Conservation (phyloP, 176 grass and related monocot genomes). For the Juncus inflexus region DNA sequence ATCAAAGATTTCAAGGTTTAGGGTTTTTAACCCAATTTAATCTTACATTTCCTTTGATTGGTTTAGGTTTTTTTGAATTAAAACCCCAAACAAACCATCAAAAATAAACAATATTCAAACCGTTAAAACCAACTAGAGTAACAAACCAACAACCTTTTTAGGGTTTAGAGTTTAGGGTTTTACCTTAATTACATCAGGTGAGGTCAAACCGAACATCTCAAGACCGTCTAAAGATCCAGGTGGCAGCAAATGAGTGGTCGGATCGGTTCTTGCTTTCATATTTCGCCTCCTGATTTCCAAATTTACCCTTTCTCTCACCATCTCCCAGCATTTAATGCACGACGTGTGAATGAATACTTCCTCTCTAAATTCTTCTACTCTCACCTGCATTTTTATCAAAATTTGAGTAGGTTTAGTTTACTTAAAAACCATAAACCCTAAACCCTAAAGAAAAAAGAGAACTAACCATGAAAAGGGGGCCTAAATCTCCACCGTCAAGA, state of each 20-base stretch:
- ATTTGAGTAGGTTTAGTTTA: constrained; percentile 24
- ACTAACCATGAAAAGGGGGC: constrained; percentile 80
- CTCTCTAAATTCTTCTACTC: constrained; percentile 60
- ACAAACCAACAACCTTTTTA: neutral
- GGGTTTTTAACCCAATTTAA: neutral
- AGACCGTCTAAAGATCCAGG: constrained; percentile 81
- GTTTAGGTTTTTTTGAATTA: neutral
- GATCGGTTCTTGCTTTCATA: constrained; percentile 50
- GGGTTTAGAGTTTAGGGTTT: neutral
- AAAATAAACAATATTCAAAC: neutral
- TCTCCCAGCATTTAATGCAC: constrained; percentile 76
- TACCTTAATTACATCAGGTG: constrained; percentile 60
- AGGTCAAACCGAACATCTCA: constrained; percentile 86
- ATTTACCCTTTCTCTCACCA: constrained; percentile 90
- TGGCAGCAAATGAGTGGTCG: constrained; percentile 56
- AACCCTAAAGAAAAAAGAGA: constrained; percentile 3
- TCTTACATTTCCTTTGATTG: neutral
- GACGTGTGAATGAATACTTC: constrained; percentile 72
- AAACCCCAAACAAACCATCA: neutral
- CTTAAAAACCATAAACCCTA: constrained; percentile 21
- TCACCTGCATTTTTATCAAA: constrained; percentile 53
- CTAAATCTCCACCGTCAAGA: constrained; percentile 69
- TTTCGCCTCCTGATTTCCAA: constrained; percentile 74
- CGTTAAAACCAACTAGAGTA: neutral
- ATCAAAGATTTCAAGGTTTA: neutral